These are phyloP conservation scores for Thalia dealbata DNA, from an alignment of 176 grass and related monocot genomes.

Conservation along the genomic window DNA sequence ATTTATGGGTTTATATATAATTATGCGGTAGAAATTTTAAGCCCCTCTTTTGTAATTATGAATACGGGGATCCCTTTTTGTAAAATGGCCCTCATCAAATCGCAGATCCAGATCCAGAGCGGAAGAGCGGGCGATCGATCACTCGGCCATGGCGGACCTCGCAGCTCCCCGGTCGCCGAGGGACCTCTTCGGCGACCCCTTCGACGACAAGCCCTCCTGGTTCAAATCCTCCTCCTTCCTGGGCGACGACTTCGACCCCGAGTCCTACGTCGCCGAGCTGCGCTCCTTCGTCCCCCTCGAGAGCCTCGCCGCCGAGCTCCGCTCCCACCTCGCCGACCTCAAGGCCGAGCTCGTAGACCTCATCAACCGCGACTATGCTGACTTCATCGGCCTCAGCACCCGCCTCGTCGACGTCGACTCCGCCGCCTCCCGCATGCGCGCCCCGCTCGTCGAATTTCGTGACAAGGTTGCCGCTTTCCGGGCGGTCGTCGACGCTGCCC, in stretches of 20 bases:
- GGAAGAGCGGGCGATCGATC: not conserved
- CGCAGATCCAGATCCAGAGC: conserved; percentile 8
- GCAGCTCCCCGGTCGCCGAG: conserved; percentile 16
- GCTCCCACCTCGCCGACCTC: conserved; percentile 64
- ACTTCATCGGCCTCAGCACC: conserved; percentile 84
- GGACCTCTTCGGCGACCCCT: conserved; percentile 90
- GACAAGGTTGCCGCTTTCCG: conserved; percentile 74
- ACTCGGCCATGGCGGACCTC: conserved; percentile 38
- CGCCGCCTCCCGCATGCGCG: conserved; percentile 52
- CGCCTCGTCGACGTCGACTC: conserved; percentile 74
- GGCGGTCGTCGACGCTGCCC: conserved; percentile 17
- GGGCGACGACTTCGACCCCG: conserved; percentile 45
- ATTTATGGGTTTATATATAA: too few relatives aligned
- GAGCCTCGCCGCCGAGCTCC: conserved; percentile 78
- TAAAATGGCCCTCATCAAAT: too few relatives aligned
- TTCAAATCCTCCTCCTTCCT: conserved; percentile 58
- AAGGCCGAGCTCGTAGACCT: conserved; percentile 86
- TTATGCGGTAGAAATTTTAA: too few relatives aligned
- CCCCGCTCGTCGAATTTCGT: conserved; percentile 61
- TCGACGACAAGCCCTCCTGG: conserved; percentile 85
- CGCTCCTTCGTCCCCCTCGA: conserved; percentile 94
- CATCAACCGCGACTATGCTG: conserved; percentile 91
- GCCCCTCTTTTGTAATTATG: too few relatives aligned
- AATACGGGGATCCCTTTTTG: too few relatives aligned
- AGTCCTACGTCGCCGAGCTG: conserved; percentile 73